These are phyloP conservation scores for Erodium trifolium DNA, from an alignment of 441 rosid species.

Conservation along the genomic window DNA sequence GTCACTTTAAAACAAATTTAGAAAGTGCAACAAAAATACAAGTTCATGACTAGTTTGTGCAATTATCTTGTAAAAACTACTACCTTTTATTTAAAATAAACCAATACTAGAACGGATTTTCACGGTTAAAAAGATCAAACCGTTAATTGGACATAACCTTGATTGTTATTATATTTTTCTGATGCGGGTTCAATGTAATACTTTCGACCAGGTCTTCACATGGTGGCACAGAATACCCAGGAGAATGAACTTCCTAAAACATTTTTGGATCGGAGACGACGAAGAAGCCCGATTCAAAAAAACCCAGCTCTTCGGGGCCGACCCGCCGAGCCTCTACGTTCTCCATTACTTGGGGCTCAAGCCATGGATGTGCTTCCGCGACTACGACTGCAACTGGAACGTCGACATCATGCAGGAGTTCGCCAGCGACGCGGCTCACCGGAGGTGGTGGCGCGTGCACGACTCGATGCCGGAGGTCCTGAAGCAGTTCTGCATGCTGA, in stretches of 20 bases:
- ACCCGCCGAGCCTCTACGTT: slow-evolving; percentile 65
- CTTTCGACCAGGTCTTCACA: slow-evolving; percentile 48
- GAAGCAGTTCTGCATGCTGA: slow-evolving; percentile 59
- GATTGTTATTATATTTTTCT: no score
- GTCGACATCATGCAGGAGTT: slow-evolving; percentile 49
- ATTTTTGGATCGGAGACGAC: slow-evolving; percentile 48
- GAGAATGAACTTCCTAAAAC: slow-evolving; percentile 66
- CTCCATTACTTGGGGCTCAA: slow-evolving; percentile 79
- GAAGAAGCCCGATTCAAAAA: slow-evolving; percentile 74
- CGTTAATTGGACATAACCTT: no score
- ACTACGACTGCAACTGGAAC: slow-evolving; percentile 85
- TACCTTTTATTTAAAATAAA: no score
- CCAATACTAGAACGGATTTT: no score
- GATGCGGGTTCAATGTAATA: no score
- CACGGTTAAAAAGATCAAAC: no score
- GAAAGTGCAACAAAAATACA: no score
- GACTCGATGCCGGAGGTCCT: slow-evolving; percentile 54
- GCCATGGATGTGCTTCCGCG: slow-evolving; percentile 89
- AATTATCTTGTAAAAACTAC: no score
- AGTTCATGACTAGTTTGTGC: no score
- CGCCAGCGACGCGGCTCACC: slow-evolving; percentile 80
- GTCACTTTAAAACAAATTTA: no score
- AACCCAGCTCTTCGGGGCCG: slow-evolving; percentile 58
- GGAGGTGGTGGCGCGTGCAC: slow-evolving; percentile 75
- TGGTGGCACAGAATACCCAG: slow-evolving; percentile 91